phyloP scores from a whole-genome alignment of 1,139 yeast genomes.

The Lodderomyces orthopsilosis region DNA sequence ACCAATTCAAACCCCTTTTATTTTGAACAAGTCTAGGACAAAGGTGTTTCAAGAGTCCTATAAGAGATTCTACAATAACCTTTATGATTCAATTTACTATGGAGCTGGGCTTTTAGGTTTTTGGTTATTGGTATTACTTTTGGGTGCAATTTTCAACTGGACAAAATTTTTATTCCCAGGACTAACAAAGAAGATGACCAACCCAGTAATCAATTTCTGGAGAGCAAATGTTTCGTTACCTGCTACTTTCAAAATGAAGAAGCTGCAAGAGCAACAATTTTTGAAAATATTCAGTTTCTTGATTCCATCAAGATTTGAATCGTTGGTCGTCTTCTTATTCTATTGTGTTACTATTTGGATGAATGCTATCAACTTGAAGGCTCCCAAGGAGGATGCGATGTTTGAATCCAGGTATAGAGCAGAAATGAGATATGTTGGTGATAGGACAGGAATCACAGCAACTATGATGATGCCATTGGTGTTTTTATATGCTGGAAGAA shows the following conservation, averaged over 20 bases:
- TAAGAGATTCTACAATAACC: conserved; percentile 31
- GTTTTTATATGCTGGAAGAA: conserved; percentile 42
- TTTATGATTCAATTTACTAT: conserved; percentile 39
- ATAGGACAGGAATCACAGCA: conserved; percentile 33
- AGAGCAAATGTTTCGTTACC: conserved; percentile 33
- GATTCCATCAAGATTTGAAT: conserved; percentile 30
- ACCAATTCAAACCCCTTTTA: conserved; percentile 22
- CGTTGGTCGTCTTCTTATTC: conserved; percentile 31
- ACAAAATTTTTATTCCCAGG: conserved; percentile 27
- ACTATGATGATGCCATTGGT: conserved; percentile 32
- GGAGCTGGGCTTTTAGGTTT: conserved; percentile 50
- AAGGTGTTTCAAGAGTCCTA: conserved; percentile 21
- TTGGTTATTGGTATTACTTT: conserved; percentile 45
- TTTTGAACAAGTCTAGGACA: conserved; percentile 15
- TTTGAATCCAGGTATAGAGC: conserved; percentile 18
- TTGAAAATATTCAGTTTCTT: conserved; percentile 21
- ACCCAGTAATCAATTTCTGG: conserved; percentile 22
- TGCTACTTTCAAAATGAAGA: conserved; percentile 25
- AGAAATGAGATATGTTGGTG: conserved; percentile 28
- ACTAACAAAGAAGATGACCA: conserved; percentile 20
- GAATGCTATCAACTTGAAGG: conserved; percentile 21
- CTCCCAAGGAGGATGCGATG: conserved; percentile 24
- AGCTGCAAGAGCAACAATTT: conserved; percentile 21
- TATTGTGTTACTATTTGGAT: conserved; percentile 44
- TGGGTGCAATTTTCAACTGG: conserved; percentile 45